Evolutionary conservation across 1,284 basidiomycete genomes (phyloP), one percentile per base, ranked within the genome.

Genomic region (Cystobasidium pallidum): DNA sequence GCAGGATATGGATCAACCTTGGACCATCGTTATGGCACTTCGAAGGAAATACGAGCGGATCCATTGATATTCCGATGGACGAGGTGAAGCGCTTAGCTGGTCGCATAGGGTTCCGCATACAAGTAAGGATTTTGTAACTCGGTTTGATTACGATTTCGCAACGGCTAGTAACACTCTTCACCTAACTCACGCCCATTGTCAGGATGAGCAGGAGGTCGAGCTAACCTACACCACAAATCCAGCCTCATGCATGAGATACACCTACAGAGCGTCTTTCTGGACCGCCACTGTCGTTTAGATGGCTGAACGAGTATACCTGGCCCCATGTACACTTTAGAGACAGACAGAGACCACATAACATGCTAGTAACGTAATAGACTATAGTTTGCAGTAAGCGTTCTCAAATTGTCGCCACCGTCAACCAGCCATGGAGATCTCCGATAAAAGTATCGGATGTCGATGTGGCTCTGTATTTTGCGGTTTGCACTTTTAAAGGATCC

Each of bases 11-110:
- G 92, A 90, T 95, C 77, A 97, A 96, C 79, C 82, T 94, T 7
- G 91, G 89, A 0, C 96, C 95, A 0, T 83, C 97, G 0, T 83
- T 98, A 32, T 99, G 95, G 94, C 94, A 99, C 80, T 97, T 89
- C 82, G 94, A 97, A 80, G 94, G 94, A 81, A 91, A 90, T 77
- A 85, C 82, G 45, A 87, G 93, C 70, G 86, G 88, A 6, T 92
- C 89, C 10, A 86, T 98, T 65, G 95, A 98, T 82, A 84, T 98
- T 19, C 90, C 89, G 76, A 83, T 98, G 30, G 90, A 92, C 74
- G 94, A 98, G 79, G 85, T 97, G 52, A 91, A 94, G 78, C 82
- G 82, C 1, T 85, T 98, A 1, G 88, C 89, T 0, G 83, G 84
- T 30, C 83, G 84, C 66, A 86, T 97, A 36, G 95, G 95, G 0